Base-by-base conservation (phyloP, 2,329 filamentous ascomycete species). In the Talaromyces verruculosus region DNA sequence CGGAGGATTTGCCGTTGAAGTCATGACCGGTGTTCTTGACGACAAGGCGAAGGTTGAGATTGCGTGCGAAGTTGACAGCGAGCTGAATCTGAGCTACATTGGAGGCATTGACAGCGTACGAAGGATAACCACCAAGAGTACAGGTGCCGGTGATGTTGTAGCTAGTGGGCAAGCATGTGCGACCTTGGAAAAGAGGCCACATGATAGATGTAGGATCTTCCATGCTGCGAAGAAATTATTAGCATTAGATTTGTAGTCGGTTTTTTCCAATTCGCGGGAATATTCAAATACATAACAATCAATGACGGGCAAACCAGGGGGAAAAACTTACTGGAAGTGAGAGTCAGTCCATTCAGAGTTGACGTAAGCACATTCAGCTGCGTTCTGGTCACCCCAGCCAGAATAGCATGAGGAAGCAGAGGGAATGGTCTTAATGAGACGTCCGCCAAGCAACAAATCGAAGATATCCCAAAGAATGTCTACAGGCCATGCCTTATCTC, bases 391-490 rank as follows among this genome's bases (percentile, higher is more conserved):
- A 37, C 61, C 61, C 61, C 61, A 71, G 22, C 60, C 47, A 61
- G 80, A 74, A 67, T 87, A 84, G 71, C 85, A 88, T 0, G 80
- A 72, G 5, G 80, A 75, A 1, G 79, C 84, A 10, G 85, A 70
- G 0, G 85, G 85, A 3, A 81, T 72, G 0, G 82, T 85, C 13
- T 79, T 76, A 51, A 87, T 76, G 17, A 88, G 75, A 10, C 74
- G 75, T 7, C 83, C 84, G 25, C 74, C 72, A 0, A 87, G 75
- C 1, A 84, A 82, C 7, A 68, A 61, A 71, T 87, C 85, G 65
- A 88, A 78, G 0, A 69, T 61, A 11, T 72, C 68, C 85, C 85
- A 88, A 5, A 76, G 71, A 0, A 71, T 55, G 0, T 66, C 22
- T 0, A 73, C 72, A 0, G 85, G 85, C 84, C 85, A 88, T 70